Conservation (phyloP, 1,284 basidiomycete genomes). For the Fistulina hepatica region DNA sequence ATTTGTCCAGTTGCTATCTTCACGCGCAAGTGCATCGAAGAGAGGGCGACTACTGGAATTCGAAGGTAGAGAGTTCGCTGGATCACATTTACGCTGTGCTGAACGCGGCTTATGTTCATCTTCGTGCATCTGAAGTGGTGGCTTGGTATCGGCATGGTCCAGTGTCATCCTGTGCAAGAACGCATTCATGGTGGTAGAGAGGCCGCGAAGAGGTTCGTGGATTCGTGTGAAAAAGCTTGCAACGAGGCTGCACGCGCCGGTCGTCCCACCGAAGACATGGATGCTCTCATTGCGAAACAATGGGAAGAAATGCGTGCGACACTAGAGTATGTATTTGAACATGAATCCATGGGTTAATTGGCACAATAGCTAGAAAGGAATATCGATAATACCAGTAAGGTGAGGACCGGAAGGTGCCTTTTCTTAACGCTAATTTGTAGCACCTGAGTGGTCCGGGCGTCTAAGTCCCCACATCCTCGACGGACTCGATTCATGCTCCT, state of each 20-base stretch:
- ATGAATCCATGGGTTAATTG: too few relatives aligned
- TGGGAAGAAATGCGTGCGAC: conserved; percentile 4
- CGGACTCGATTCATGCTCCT: too few relatives aligned
- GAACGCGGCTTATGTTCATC: neutral
- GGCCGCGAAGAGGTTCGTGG: neutral
- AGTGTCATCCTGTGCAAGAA: neutral
- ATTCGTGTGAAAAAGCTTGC: neutral
- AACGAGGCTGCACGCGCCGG: too few relatives aligned
- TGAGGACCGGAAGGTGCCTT: too few relatives aligned
- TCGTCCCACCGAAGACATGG: neutral
- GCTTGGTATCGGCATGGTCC: conserved; percentile 1
- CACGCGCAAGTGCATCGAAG: conserved; percentile 6
- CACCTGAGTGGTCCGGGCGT: too few relatives aligned
- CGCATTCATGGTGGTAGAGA: neutral
- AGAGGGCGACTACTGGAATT: conserved; percentile 7
- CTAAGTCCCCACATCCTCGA: too few relatives aligned
- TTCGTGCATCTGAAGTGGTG: conserved; percentile 1
- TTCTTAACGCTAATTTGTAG: too few relatives aligned
- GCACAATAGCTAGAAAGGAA: too few relatives aligned
- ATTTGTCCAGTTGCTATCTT: conserved; percentile 5
- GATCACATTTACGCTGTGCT: neutral
- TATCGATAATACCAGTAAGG: too few relatives aligned
- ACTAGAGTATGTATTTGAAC: conserved; percentile 3
- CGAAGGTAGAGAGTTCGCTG: conserved; percentile 4
- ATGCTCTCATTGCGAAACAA: conserved; percentile 1